Conservation (phyloP, 345 rosid genomes). For the Syzygium oleosum region DNA sequence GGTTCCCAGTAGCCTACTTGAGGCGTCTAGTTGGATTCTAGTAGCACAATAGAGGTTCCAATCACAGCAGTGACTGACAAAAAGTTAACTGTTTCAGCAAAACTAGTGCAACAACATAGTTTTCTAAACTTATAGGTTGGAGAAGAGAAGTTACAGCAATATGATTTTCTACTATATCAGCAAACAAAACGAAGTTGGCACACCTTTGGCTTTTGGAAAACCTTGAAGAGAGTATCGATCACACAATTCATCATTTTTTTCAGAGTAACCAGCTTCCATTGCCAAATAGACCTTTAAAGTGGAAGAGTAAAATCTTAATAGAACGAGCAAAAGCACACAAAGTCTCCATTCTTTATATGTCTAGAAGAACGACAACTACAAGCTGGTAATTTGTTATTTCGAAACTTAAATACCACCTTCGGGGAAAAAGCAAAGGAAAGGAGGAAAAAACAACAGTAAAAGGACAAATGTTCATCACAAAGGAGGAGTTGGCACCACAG, state of each 20-base stretch:
- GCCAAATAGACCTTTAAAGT: slow-evolving; percentile 77
- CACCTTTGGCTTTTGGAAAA: slow-evolving; percentile 53
- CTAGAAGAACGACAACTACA: background rate
- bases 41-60: background rate
- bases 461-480: background rate
- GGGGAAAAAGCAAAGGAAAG: background rate
- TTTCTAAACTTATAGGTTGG: background rate
- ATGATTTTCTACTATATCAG: too few species aligned
- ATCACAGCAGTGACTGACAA: background rate
- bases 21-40: background rate
- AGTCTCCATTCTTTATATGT: background rate
- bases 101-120: background rate
- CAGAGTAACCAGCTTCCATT: slow-evolving; percentile 93
- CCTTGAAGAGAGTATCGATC: slow-evolving; percentile 66
- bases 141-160: background rate
- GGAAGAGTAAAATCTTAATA: background rate
- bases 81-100: background rate
- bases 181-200: background rate
- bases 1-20: background rate
- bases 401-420: background rate
- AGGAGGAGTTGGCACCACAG: background rate
- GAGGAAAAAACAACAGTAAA: background rate
- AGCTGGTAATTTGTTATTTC: background rate
- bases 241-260: slow-evolving; percentile 91
- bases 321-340: background rate